Conservation (phyloP, 2,329 filamentous ascomycete genomes). For the Exophiala calicioides region DNA sequence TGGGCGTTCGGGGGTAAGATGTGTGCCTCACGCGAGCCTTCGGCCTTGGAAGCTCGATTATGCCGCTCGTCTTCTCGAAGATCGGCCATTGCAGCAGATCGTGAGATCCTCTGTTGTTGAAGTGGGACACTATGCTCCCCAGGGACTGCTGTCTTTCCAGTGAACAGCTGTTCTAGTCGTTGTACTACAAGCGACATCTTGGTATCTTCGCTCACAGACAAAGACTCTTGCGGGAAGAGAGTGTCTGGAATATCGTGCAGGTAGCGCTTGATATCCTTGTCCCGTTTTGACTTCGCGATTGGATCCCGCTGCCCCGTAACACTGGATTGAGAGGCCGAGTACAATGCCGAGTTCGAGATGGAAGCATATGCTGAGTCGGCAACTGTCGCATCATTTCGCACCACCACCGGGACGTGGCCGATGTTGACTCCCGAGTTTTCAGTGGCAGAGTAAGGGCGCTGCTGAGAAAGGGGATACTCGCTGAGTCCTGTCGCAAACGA, state of each 20-base stretch:
- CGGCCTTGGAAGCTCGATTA: constrained; percentile 27
- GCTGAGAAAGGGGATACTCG: constrained; percentile 14
- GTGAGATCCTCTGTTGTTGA: constrained; percentile 60
- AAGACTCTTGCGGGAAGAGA: constrained; percentile 61
- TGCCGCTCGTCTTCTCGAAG: constrained; percentile 28
- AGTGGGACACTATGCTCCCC: constrained; percentile 51
- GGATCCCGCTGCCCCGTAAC: constrained; percentile 8
- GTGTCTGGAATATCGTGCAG: constrained; percentile 72
- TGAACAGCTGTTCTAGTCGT: constrained; percentile 78
- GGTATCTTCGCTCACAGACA: constrained; percentile 66
- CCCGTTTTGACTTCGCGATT: constrained; percentile 34
- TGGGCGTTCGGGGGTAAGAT: constrained; percentile 40
- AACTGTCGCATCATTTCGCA: constrained; percentile 4
- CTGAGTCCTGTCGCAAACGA: constrained; percentile 54
- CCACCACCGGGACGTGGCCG: no score
- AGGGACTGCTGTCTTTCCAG: constrained; percentile 60
- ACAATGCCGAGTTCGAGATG: constrained; percentile 40
- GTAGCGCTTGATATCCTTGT: constrained; percentile 68
- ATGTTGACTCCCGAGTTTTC: constrained; percentile 13
- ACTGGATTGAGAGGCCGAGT: constrained; percentile 13
- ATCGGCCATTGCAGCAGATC: constrained; percentile 50
- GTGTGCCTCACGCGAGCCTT: constrained; percentile 45
- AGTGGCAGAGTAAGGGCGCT: constrained; percentile 11
- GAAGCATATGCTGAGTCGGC: constrained; percentile 37
- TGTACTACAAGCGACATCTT: constrained; percentile 77